These are phyloP conservation scores for Baudoinia panamericana DNA, from an alignment of 495 filamentous ascomycete genomes.

Conservation along the genomic window DNA sequence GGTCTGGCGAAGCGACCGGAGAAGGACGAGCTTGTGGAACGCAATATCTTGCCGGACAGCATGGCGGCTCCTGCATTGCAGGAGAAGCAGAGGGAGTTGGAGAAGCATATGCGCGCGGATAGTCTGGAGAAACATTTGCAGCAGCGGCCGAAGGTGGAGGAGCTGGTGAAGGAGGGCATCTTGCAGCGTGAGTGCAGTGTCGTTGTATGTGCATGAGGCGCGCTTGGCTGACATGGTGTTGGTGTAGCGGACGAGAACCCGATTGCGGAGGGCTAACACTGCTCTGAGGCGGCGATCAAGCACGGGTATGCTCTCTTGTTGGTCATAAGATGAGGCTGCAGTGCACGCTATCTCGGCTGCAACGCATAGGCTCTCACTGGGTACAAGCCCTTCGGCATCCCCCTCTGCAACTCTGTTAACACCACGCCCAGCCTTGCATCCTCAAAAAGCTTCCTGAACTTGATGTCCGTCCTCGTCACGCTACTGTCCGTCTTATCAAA, in stretches of 20 bases:
- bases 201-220: too few relatives aligned
- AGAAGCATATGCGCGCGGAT: slow-evolving; percentile 73
- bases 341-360: slow-evolving; percentile 16
- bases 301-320: too few relatives aligned
- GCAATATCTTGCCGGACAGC: slow-evolving; percentile 73
- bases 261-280: slow-evolving; percentile 1
- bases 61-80: slow-evolving; percentile 61
- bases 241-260: slow-evolving; percentile 2
- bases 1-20: slow-evolving; percentile 51
- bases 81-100: slow-evolving; percentile 65
- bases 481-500: slow-evolving; percentile 70
- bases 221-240: background rate
- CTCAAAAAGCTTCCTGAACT: slow-evolving; percentile 56
- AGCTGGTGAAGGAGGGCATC: slow-evolving; percentile 66
- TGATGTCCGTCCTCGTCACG: slow-evolving; percentile 61
- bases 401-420: slow-evolving; percentile 62
- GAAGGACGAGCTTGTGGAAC: slow-evolving; percentile 55
- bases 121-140: slow-evolving; percentile 71
- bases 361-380: slow-evolving; percentile 30
- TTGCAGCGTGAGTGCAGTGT: slow-evolving; percentile 20
- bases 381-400: slow-evolving; percentile 28
- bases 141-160: slow-evolving; percentile 58
- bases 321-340: too few relatives aligned
- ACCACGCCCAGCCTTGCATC: slow-evolving; percentile 54
- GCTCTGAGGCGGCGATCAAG: too few relatives aligned